Percentiles rank a stretch among this genome's conserved stretches.
Conservation (phyloP, 1,284 basidiomycete species). For the Vanrija pseudolonga region DNA sequence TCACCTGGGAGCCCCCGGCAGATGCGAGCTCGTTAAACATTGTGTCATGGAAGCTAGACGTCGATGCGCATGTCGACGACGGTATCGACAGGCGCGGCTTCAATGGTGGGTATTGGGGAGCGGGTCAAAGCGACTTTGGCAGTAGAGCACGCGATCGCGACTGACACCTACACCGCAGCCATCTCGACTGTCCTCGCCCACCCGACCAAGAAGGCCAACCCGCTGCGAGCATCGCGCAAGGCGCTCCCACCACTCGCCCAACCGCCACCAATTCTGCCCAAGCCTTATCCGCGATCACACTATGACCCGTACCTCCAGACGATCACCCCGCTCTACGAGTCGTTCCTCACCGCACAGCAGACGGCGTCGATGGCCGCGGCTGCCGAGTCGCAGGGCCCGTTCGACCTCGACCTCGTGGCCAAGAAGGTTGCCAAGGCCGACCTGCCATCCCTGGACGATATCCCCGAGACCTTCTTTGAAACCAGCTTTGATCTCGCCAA, state of each 20-base stretch:
- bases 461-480: conserved; percentile 79
- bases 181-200: conserved; percentile 77
- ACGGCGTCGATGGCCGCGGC: conserved; percentile 20
- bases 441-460: conserved; percentile 62
- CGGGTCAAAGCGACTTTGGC: neutral
- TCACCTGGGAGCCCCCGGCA: conserved; percentile 30
- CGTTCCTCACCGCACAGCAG: conserved; percentile 31
- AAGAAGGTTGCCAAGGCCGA: conserved; percentile 35
- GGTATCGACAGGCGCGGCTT: conserved; percentile 44
- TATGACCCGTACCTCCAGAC: conserved; percentile 76
- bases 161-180: conserved; percentile 46
- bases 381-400: conserved; percentile 6
- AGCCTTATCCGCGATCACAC: conserved; percentile 54
- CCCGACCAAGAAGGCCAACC: conserved; percentile 75
- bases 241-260: conserved; percentile 64
- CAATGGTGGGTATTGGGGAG: conserved; percentile 28
- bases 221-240: conserved; percentile 73
- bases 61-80: conserved; percentile 26
- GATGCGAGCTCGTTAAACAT: conserved; percentile 35
- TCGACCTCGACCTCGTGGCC: conserved; percentile 13
- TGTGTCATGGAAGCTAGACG: conserved; percentile 38
- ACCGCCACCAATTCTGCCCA: conserved; percentile 64
- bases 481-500: conserved; percentile 79
- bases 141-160: neutral
- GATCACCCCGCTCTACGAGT: conserved; percentile 72